Evolutionary conservation across 805 yeast genomes (phyloP), one percentile per base, ranked within the genome.

Genomic region (Candida taoyuanica): DNA sequence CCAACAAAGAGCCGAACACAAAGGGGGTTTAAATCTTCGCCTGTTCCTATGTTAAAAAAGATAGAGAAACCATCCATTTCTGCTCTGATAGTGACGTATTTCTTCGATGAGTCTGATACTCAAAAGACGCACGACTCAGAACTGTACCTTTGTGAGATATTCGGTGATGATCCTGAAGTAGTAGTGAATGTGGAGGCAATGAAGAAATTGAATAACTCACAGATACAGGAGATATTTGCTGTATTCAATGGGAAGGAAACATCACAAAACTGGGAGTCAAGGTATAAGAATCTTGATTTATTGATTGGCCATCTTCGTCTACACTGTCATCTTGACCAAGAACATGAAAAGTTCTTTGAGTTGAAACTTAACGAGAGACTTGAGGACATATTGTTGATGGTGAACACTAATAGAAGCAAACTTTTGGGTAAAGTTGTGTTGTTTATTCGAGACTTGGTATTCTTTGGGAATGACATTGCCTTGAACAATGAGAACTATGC

Each of bases 371-470:
- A 17, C 17, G 43, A 43, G 9, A 33, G 19, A 7, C 31, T 54
- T 15, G 50, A 45, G 5, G 43, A 43, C 15, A 44, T 55, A 7
- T 28, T 55, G n/a, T 23, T 26, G 9, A 26, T 46, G 38, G 23
- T 46, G 7, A 33, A 37, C 7, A 51, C 59, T 0, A 29, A 36
- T 3, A 44, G 57, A 24, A 33, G 45, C 4, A 43, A 42, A 27
- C 44, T 55, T 3, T 31, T 49, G 25, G 34, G 32, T 2, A 54
- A 46, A 27, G 33, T 42, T 1, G 47, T 55, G 3, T 24, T 54
- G 2, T 53, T 55, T 27, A 26, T 47, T 3, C 45, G 58, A 33
- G 59, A 55, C 24, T 32, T 50, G 28, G 48, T 48, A 4, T 48
- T 39, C 33, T 54, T 43, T 45, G 54, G 55, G 6, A 47, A 39